Evolutionary conservation across 805 yeast genomes (phyloP).

Genomic region (Saccharomycopsis sp.): DNA sequence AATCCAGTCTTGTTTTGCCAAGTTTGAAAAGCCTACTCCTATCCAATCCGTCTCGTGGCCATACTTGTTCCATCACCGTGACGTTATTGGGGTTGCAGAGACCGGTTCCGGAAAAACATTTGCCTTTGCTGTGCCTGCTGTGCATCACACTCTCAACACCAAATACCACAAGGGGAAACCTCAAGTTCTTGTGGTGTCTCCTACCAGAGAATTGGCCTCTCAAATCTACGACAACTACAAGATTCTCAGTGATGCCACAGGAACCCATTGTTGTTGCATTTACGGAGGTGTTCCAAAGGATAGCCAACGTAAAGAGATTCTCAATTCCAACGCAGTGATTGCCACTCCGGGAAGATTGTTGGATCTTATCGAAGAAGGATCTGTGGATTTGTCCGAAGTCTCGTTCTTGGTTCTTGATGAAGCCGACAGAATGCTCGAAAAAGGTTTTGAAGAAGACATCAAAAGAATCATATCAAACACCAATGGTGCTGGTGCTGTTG

Average conservation of each 20-base stretch:
- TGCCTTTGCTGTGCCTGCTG: slow-evolving; percentile 97
- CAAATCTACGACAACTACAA: slow-evolving; percentile 85
- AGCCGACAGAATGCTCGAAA: slow-evolving; percentile 98
- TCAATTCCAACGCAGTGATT: slow-evolving; percentile 68
- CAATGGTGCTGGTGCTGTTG: slow-evolving; percentile 28
- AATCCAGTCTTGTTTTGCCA: slow-evolving; percentile 53
- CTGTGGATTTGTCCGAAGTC: slow-evolving; percentile 59
- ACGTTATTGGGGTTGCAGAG: slow-evolving; percentile 95
- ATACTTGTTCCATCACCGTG: slow-evolving; percentile 65
- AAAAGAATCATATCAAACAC: slow-evolving; percentile 68
- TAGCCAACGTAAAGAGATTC: slow-evolving; percentile 70
- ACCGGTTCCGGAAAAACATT: slow-evolving; percentile 98
- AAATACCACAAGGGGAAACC: slow-evolving; percentile 40
- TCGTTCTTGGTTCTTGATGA: slow-evolving; percentile 87
- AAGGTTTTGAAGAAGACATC: slow-evolving; percentile 96
- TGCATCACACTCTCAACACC: slow-evolving; percentile 48
- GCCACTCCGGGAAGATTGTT: slow-evolving; percentile 98
- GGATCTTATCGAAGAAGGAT: slow-evolving; percentile 85
- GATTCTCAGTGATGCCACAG: slow-evolving; percentile 50
- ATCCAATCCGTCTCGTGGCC: slow-evolving; percentile 97
- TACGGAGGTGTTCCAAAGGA: slow-evolving; percentile 98
- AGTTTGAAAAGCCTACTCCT: slow-evolving; percentile 89
- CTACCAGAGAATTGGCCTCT: slow-evolving; percentile 95
- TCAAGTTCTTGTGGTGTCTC: slow-evolving; percentile 81
- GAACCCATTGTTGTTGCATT: slow-evolving; percentile 70